Base-by-base conservation (phyloP, 1,284 basidiomycete species). In the Naganishia liquefaciens region DNA sequence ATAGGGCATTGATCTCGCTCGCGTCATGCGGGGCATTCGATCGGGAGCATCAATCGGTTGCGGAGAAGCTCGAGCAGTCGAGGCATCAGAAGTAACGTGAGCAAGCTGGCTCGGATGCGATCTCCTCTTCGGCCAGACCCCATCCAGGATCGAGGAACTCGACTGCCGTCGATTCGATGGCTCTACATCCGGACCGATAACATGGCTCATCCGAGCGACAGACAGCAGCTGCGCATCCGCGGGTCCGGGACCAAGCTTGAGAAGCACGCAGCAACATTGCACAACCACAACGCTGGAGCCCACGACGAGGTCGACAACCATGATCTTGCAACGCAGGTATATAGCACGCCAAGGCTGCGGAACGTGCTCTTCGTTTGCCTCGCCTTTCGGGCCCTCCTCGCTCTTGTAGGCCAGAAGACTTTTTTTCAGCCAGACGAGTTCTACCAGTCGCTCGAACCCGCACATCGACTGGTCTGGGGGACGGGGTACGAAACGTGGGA, bases 361-460 rank as follows among this genome's bases (percentile, higher is more conserved):
- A 60, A 25, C 1, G 47, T 60, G 0, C 23, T 60, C 1, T 37
- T 60, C 19, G 23, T 60, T 7, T 60, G 57, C 46, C 43, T 60
- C 44, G 33, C 47, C 33, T 50, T 60, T 42, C 57, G 57, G 17
- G 46, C 57, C 21, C 33, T n/a, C 30, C 17, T 60, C n/a, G 57
- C 28, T 7, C 46, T 60, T 6, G 25, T 50, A 4, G 57, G 57
- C 7, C 57, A 60, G 21, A 60, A 85, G 55, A 93, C 93, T 0
- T 91, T 90, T 80, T 99, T 99, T 76, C 94, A 98, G 76, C 95
- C 96, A 1, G 96, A 99, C 79, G 96, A 99, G 80, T 96, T 91
- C 79, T 98, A 89, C 73, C 96, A 99, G 76, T 86, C 93, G 10
- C 84, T 96, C 47, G 96, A 99, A 76, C 89, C 93, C 33, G 96